phyloP scores from a whole-genome alignment of 164 flowering plant genomes.

The Pachysandra terminalis region DNA sequence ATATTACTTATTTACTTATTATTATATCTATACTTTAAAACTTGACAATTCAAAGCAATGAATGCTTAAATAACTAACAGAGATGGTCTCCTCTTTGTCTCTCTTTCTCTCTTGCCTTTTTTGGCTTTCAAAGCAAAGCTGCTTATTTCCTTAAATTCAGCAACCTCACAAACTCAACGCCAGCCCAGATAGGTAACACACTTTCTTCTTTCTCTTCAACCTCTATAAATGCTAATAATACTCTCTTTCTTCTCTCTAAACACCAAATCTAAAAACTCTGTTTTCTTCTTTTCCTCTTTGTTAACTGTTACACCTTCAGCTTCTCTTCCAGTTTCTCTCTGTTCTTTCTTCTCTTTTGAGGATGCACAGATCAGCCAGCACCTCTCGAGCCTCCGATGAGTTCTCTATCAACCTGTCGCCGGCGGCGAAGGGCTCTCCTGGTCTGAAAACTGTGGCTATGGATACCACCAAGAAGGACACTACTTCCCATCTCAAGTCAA shows the following conservation, averaged over 20 bases:
- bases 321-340: not conserved
- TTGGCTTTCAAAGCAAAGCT: not conserved
- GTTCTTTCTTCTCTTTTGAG: not conserved
- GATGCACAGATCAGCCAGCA: slow-evolving; percentile 50
- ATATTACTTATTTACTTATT: too few relatives aligned
- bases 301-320: not conserved
- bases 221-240: not conserved
- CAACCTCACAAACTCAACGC: not conserved
- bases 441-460: slow-evolving; percentile 17
- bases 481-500: slow-evolving; percentile 9
- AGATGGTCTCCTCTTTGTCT: not conserved
- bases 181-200: not conserved
- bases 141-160: not conserved
- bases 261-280: too few relatives aligned
- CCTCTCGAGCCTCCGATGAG: slow-evolving; percentile 42
- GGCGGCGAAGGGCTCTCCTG: slow-evolving; percentile 20
- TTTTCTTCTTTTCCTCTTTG: too few relatives aligned
- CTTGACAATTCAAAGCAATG: not conserved
- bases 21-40: too few relatives aligned
- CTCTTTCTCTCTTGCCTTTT: not conserved
- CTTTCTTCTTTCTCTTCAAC: not conserved
- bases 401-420: slow-evolving; percentile 37
- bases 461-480: slow-evolving; percentile 47
- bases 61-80: not conserved
- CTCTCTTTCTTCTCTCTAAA: too few relatives aligned